phyloP scores from a whole-genome alignment of 371 early-diverging fungal genomes.

The Mortierella polycephala region DNA sequence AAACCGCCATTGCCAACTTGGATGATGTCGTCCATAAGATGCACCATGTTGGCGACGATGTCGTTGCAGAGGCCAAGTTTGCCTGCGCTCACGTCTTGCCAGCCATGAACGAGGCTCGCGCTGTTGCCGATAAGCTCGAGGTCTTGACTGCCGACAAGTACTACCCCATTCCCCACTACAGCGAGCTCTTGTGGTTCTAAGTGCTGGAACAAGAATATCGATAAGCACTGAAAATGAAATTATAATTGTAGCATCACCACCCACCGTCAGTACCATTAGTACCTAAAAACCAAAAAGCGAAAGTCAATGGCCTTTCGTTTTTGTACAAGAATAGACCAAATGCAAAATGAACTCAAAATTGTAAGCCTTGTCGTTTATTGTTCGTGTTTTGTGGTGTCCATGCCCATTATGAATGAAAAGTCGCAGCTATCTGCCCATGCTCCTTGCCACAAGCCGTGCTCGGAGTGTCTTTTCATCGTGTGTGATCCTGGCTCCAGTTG shows the following conservation, averaged over 20 bases:
- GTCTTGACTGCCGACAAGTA: slow-evolving; percentile 85
- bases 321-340: no score
- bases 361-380: not conserved
- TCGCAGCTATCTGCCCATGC: not conserved
- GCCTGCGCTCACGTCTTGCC: slow-evolving; percentile 72
- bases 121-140: slow-evolving; percentile 83
- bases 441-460: slow-evolving; percentile 26
- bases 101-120: slow-evolving; percentile 80
- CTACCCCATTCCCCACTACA: slow-evolving; percentile 97
- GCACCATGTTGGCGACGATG: slow-evolving; percentile 62
- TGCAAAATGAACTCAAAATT: no score
- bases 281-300: no score
- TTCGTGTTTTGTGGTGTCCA: not conserved
- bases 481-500: slow-evolving; percentile 9
- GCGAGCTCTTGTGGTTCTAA: slow-evolving; percentile 83
- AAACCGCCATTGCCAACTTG: slow-evolving; percentile 39
- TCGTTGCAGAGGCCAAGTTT: slow-evolving; percentile 72
- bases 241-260: not conserved
- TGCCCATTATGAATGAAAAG: no score
- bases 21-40: slow-evolving; percentile 55
- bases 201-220: slow-evolving; percentile 5
- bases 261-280: no score
- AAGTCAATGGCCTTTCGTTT: no score
- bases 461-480: slow-evolving; percentile 31
- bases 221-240: not conserved